Base-by-base conservation (phyloP, 2,329 filamentous ascomycete species). In the Chrysosporium keratinophilum region DNA sequence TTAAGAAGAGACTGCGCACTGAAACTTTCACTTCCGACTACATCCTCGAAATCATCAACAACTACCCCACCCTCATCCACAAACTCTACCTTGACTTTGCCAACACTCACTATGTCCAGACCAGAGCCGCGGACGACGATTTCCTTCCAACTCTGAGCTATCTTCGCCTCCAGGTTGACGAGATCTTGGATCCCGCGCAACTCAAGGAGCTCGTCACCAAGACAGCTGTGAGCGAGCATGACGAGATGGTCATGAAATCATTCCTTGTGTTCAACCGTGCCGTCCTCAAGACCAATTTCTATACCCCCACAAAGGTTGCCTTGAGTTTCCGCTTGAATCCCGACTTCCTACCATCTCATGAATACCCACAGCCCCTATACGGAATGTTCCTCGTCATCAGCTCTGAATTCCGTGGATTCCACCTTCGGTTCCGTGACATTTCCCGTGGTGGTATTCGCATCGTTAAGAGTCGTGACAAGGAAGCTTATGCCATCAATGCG, bases 351-450 rank as follows among this genome's bases (percentile, higher is more conserved):
- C 93, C 93, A 3, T 79, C 85, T 57, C 83, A 90, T 51, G 93
- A 98, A 71, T 98, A 98, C 70, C 87, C 93, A 43, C 88, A 91
- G 69, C 88, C 84, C 5, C 78, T 98, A 7, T 98, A 93, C 64
- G 93, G 93, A 60, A 98, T 98, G 93, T 98, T 98, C 78, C 78
- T 98, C 50, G 87, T 98, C 60, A 96, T 98, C 70, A 89, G 88
- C 64, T 91, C 93, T 10, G 93, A 98, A 72, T 95, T 94, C 65
- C 84, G 93, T 60, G 93, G 93, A 35, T 98, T 98, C 78, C 93
- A 98, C 70, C 80, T 98, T 14, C 88, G 93, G 42, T 98, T 98
- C 82, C 84, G 91, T 64, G 93, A 98, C 65, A 95, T 98, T 65
- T 86, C 93, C 50, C 88, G 93, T 67, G 93, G 93, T 61, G 93